These are phyloP conservation scores for Pseudogymnoascus sp. DNA, from an alignment of 2,329 filamentous ascomycete species.

Conservation along the genomic window DNA sequence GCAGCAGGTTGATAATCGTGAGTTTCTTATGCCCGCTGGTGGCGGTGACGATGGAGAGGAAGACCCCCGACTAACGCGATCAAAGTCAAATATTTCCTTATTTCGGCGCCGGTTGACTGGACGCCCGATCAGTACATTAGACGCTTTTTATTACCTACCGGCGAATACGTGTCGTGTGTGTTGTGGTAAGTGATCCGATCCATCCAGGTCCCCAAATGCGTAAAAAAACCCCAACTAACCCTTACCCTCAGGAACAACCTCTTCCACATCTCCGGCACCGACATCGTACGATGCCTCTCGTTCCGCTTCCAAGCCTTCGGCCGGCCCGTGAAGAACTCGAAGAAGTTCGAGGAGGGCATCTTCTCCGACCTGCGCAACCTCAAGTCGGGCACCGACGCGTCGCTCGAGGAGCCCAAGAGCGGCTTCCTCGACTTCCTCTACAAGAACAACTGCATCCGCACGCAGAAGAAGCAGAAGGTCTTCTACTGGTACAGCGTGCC, in stretches of 20 bases:
- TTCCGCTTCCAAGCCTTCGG: conserved; percentile 99
- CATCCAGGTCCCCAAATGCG: neutral
- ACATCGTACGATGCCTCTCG: conserved; percentile 95
- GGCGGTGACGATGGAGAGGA: conserved; percentile 14
- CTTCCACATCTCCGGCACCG: conserved; percentile 97
- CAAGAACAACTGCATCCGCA: conserved; percentile 99
- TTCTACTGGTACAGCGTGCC: conserved; percentile 99
- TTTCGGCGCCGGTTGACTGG: conserved; percentile 98
- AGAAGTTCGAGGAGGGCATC: conserved; percentile 99
- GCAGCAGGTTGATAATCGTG: conserved; percentile 96
- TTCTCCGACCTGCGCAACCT: conserved; percentile 97
- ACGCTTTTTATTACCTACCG: conserved; percentile 87
- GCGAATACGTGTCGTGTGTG: conserved; percentile 97
- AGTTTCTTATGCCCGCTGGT: conserved; percentile 33
- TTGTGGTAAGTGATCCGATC: conserved; percentile 55
- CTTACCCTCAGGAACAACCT: conserved; percentile 70
- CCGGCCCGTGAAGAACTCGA: conserved; percentile 96
- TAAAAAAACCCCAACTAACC: conserved; percentile 22
- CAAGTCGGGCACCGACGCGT: conserved; percentile 96
- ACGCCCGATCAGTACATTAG: conserved; percentile 93
- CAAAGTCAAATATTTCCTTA: conserved; percentile 97
- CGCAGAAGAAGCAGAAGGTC: conserved; percentile 99
- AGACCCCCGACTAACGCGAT: conserved; percentile 16
- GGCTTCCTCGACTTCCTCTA: conserved; percentile 97
- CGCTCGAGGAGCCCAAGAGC: conserved; percentile 97